A percentile compares a stretch with the other conserved stretches of the same genome.
Conservation (phyloP, 495 filamentous ascomycete genomes). For the Trichoderma virens region DNA sequence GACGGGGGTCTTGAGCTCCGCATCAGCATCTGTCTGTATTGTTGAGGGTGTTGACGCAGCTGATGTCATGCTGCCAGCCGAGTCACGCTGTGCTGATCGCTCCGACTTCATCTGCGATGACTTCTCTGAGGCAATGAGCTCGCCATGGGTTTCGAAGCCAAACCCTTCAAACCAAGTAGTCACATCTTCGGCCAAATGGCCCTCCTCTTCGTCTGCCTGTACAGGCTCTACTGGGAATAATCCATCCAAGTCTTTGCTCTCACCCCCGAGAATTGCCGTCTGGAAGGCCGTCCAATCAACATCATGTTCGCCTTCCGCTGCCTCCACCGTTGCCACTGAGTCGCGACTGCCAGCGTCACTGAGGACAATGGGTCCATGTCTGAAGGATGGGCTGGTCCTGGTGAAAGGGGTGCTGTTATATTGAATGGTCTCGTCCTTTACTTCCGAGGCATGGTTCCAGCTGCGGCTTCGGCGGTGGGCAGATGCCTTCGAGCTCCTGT, state of each 20-base stretch:
- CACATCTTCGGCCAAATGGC: conserved; percentile 34
- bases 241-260: conserved; percentile 34
- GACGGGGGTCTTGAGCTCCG: background rate
- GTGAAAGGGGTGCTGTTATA: conserved; percentile 37
- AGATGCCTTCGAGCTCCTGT: background rate
- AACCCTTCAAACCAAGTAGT: conserved; percentile 36
- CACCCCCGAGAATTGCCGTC: conserved; percentile 45
- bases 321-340: conserved; percentile 25
- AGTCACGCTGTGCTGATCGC: background rate
- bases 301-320: conserved; percentile 24
- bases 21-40: background rate
- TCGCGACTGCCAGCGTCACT: background rate
- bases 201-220: conserved; percentile 26
- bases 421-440: conserved; percentile 29
- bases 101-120: background rate
- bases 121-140: conserved; percentile 18
- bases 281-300: conserved; percentile 52
- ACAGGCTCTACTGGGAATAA: background rate
- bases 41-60: background rate
- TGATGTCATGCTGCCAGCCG: background rate
- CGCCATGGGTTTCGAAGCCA: conserved; percentile 29
- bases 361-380: conserved; percentile 42
- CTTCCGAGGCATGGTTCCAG: conserved; percentile 11
- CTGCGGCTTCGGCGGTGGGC: conserved; percentile 11
- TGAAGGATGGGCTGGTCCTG: conserved; percentile 31